Percentiles rank a stretch among this genome's conserved stretches.
phyloP scores from a whole-genome alignment of 2,329 filamentous ascomycete species.

The Xylaria sp. region DNA sequence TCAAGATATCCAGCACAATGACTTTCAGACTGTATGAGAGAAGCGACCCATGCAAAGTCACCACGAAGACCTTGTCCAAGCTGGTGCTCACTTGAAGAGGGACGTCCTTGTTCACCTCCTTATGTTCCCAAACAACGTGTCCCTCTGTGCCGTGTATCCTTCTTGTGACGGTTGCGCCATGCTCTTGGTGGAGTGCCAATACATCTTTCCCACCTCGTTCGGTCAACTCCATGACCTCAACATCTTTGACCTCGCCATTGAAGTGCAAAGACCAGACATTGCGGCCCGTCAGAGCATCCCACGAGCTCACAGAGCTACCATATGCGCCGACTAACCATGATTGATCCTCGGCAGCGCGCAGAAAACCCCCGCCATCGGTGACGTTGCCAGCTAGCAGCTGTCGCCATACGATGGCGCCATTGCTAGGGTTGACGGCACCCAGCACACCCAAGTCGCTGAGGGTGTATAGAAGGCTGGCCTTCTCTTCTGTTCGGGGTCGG shows the following conservation, averaged over 20 bases:
- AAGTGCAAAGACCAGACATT: constrained; percentile 78
- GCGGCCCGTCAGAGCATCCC: constrained; percentile 85
- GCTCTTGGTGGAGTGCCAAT: constrained; percentile 73
- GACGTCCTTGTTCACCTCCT: constrained; percentile 73
- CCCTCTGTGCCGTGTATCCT: constrained; percentile 80
- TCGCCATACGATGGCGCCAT: constrained; percentile 86
- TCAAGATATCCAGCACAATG: constrained; percentile 75
- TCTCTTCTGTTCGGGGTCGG: constrained; percentile 81
- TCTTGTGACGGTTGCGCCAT: constrained; percentile 68
- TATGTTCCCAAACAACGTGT: constrained; percentile 80
- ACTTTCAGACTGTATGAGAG: constrained; percentile 82
- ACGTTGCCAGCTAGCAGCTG: constrained; percentile 72
- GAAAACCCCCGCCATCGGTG: constrained; percentile 60
- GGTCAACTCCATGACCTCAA: constrained; percentile 81
- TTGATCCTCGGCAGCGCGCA: constrained; percentile 82
- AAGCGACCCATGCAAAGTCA: constrained; percentile 76
- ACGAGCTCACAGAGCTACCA: constrained; percentile 77
- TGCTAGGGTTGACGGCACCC: constrained; percentile 89
- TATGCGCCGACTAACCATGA: constrained; percentile 80
- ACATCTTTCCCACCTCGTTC: constrained; percentile 71
- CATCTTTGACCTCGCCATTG: constrained; percentile 68
- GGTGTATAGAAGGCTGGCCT: constrained; percentile 90
- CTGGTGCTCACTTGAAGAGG: constrained; percentile 81
- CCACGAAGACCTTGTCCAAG: constrained; percentile 76
- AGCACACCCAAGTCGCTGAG: constrained; percentile 85